Percentiles rank a stretch among this genome's conserved stretches.
Conservation (phyloP, 768 basidiomycete genomes). For the Astraeus odoratus region DNA sequence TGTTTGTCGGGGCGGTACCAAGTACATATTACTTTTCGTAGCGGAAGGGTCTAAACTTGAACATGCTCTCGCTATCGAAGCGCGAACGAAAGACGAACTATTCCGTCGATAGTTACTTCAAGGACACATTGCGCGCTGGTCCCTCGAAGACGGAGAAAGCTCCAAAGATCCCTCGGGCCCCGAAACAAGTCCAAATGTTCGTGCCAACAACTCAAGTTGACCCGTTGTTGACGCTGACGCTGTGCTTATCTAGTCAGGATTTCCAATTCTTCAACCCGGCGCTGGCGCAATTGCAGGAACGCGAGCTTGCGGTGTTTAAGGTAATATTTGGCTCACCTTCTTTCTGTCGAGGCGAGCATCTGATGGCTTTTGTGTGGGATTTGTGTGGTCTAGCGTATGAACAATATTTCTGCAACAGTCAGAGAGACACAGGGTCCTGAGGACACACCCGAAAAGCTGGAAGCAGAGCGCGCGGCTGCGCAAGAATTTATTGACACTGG, state of each 20-base stretch:
- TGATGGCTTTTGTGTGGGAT: not conserved
- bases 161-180: conserved; percentile 76
- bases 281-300: conserved; percentile 76
- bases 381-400: conserved; percentile 41
- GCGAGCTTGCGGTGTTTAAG: conserved; percentile 78
- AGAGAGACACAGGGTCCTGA: conserved; percentile 64
- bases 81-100: conserved; percentile 92
- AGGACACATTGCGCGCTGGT: conserved; percentile 78
- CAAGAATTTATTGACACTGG: conserved; percentile 88
- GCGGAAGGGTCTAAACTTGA: conserved; percentile 66
- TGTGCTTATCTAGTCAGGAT: conserved; percentile 56
- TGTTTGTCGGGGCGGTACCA: not conserved
- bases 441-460: conserved; percentile 78
- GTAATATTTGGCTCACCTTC: conserved; percentile 29
- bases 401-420: conserved; percentile 56
- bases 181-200: conserved; percentile 81
- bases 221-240: not conserved
- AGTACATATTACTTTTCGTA: conserved; percentile 18
- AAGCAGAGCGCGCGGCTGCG: conserved; percentile 69
- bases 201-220: conserved; percentile 19
- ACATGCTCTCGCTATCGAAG: conserved; percentile 83
- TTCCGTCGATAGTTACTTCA: conserved; percentile 93
- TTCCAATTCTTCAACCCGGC: conserved; percentile 94
- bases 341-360: not conserved
- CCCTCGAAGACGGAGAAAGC: conserved; percentile 76